Percentiles rank a stretch among this genome's conserved stretches.
Conservation (phyloP, 1,284 basidiomycete genomes). For the Microbotryum lychnidis-dioicae region DNA sequence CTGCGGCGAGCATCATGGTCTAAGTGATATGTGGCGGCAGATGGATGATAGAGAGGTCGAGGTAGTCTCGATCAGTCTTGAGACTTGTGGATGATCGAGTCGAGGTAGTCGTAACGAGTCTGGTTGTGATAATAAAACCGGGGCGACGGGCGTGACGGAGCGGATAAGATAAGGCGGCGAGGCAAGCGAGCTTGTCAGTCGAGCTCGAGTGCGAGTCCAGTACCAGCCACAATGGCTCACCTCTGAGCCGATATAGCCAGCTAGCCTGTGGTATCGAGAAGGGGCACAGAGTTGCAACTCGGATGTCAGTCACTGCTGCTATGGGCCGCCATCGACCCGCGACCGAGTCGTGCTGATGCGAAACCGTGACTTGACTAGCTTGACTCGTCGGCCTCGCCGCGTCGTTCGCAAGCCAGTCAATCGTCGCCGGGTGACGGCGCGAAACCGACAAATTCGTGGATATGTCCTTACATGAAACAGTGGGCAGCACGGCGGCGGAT, state of each 20-base stretch:
- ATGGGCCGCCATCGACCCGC: too few species aligned
- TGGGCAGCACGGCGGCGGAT: too few species aligned
- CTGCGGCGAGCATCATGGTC: slow-evolving; percentile 1
- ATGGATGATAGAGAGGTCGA: too few species aligned
- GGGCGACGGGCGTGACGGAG: not conserved
- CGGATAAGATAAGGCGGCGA: not conserved
- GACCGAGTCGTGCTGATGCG: too few species aligned
- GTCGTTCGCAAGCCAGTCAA: not conserved
- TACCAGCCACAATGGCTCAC: not conserved
- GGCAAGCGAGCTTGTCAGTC: not conserved
- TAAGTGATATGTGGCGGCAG: not conserved
- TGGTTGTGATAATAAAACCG: not conserved
- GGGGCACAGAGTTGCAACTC: not conserved
- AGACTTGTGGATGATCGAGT: slow-evolving; percentile 3
- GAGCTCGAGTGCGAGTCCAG: not conserved
- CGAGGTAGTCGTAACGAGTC: slow-evolving; percentile 8
- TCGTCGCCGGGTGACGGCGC: not conserved
- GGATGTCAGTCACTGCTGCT: not conserved
- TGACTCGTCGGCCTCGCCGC: too few species aligned
- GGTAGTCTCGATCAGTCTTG: not conserved
- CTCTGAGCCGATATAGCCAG: slow-evolving; percentile 1
- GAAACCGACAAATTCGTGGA: not conserved
- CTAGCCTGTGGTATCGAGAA: not conserved
- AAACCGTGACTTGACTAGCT: too few species aligned
- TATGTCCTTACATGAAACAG: too few species aligned